Evolutionary conservation across 768 basidiomycete species (phyloP).

Genomic region (Exidia glandulosa): DNA sequence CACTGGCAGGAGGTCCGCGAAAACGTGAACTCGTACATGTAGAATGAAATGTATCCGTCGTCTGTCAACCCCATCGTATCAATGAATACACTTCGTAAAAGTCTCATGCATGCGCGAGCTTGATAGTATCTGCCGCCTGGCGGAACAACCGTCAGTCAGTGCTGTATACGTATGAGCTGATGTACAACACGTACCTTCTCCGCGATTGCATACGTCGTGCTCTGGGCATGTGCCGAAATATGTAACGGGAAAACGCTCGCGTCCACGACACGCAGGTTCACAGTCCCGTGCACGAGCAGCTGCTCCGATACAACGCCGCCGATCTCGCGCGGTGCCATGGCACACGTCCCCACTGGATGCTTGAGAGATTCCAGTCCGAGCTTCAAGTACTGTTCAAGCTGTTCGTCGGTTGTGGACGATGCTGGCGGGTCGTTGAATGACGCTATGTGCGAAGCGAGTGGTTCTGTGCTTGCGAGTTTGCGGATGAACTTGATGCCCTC

Average conservation of each 20-base stretch:
- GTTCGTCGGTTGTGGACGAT: slow-evolving; percentile 20
- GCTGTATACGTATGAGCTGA: too few species aligned
- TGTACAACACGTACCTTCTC: slow-evolving; percentile 29
- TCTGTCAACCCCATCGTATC: too few species aligned
- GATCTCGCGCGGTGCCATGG: slow-evolving; percentile 19
- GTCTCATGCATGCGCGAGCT: too few species aligned
- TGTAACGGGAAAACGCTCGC: slow-evolving; percentile 39
- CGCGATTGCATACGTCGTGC: slow-evolving; percentile 41
- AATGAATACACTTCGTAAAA: too few species aligned
- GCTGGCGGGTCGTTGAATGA: not conserved
- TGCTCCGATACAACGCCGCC: slow-evolving; percentile 18
- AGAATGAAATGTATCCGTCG: too few species aligned
- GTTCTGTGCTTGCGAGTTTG: slow-evolving; percentile 37
- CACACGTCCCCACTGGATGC: slow-evolving; percentile 37
- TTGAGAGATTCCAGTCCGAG: slow-evolving; percentile 30
- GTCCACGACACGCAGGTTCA: slow-evolving; percentile 39
- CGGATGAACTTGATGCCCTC: slow-evolving; percentile 54
- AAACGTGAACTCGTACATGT: too few species aligned
- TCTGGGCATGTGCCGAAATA: slow-evolving; percentile 34
- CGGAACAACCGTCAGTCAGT: too few species aligned
- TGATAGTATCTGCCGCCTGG: too few species aligned
- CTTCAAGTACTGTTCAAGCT: slow-evolving; percentile 28
- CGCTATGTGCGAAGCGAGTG: slow-evolving; percentile 34
- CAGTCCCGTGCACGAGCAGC: slow-evolving; percentile 10
- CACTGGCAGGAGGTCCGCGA: too few species aligned